Conservation (phyloP, 371 early-diverging fungal genomes). For the Quaeritorhiza haematococci region DNA sequence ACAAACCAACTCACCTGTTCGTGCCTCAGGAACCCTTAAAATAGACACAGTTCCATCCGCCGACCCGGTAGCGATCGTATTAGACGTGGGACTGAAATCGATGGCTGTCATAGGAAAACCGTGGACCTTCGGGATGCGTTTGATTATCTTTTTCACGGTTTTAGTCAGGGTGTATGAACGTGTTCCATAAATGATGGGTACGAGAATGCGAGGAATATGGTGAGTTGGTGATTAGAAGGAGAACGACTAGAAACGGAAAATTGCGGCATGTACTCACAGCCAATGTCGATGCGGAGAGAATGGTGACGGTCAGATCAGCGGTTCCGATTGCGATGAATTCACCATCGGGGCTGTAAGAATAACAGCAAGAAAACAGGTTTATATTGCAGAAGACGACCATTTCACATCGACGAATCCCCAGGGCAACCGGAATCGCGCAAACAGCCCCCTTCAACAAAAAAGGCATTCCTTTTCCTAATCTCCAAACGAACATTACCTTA, state of each 20-base stretch:
- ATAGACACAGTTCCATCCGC: conserved; percentile 43
- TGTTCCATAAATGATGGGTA: too few species aligned
- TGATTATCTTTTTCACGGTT: conserved; percentile 17
- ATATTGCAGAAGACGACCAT: too few species aligned
- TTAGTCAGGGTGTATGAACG: too few species aligned
- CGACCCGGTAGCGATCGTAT: conserved; percentile 33
- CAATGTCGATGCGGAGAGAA: conserved; percentile 23
- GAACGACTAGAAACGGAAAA: neutral
- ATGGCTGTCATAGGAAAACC: conserved; percentile 38
- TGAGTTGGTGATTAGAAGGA: neutral
- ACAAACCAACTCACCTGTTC: too few species aligned
- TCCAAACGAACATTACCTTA: conserved; percentile 28
- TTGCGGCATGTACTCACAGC: conserved; percentile 13
- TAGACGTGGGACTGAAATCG: conserved; percentile 28
- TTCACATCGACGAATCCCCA: too few species aligned
- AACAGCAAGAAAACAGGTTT: neutral
- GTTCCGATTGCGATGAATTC: conserved; percentile 30
- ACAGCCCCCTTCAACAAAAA: too few species aligned
- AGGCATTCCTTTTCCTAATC: too few species aligned
- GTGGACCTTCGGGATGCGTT: conserved; percentile 31
- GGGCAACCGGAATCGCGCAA: too few species aligned
- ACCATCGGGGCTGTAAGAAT: conserved; percentile 25
- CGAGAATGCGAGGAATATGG: neutral
- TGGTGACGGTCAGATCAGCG: conserved; percentile 36
- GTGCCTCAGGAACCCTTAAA: too few species aligned